These are phyloP conservation scores for Castanea mollissima DNA, from an alignment of 306 rosid species.

Conservation along the genomic window DNA sequence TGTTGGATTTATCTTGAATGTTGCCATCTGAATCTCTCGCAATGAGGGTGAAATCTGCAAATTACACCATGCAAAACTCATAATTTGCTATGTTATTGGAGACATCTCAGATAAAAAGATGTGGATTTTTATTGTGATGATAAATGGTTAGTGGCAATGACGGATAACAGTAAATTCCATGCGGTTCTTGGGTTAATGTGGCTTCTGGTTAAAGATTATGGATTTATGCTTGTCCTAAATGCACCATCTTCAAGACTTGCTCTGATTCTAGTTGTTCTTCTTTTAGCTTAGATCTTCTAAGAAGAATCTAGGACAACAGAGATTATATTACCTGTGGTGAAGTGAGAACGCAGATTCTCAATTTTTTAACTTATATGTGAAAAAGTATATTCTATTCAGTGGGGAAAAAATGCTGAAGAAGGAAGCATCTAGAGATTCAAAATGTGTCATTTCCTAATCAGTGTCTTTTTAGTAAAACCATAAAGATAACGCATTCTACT, in stretches of 20 bases:
- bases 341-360: constrained; percentile 26
- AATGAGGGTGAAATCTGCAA: neutral
- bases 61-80: neutral
- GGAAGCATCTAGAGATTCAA: constrained; percentile 9
- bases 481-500: neutral
- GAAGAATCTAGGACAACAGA: constrained; percentile 12
- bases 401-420: neutral
- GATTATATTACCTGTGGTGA: constrained; percentile 8
- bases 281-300: neutral
- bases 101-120: neutral
- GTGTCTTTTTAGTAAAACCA: neutral
- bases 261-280: neutral
- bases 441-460: constrained; percentile 8
- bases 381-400: too few relatives aligned
- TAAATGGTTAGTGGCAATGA: neutral
- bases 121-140: neutral
- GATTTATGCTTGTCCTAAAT: too few relatives aligned
- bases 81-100: neutral
- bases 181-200: neutral
- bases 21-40: neutral
- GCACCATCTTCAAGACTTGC: neutral
- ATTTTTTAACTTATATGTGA: neutral
- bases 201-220: neutral
- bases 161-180: neutral
- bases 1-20: neutral